Conservation (phyloP, 2,329 filamentous ascomycete genomes). For the Thelonectria rubi region DNA sequence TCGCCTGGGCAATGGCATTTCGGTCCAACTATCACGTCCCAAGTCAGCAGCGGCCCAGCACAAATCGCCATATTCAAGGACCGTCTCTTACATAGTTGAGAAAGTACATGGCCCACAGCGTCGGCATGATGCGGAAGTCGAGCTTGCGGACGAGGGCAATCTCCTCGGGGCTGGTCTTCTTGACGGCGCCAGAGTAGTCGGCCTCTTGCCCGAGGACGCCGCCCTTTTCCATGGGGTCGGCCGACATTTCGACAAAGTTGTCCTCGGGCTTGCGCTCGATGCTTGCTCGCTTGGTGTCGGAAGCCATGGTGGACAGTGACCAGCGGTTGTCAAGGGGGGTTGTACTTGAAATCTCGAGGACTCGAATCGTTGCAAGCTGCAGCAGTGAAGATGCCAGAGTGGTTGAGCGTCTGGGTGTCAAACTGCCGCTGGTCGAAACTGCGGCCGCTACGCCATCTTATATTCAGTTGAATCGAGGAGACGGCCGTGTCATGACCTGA, state of each 20-base stretch:
- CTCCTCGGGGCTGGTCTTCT: slow-evolving; percentile 46
- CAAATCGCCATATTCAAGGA: accelerated
- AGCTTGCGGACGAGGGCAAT: slow-evolving; percentile 50
- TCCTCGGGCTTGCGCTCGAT: slow-evolving; percentile 41
- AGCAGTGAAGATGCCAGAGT: too few species aligned
- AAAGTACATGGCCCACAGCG: slow-evolving; percentile 51
- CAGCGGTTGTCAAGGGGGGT: not conserved
- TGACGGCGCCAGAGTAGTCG: slow-evolving; percentile 48
- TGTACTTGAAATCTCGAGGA: not conserved
- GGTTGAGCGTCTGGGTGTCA: not conserved
- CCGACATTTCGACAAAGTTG: slow-evolving; percentile 37
- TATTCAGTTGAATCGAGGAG: not conserved
- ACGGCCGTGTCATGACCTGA: slow-evolving; percentile 10
- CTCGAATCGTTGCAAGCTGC: too few species aligned
- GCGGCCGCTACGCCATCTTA: slow-evolving; percentile 11
- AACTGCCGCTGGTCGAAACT: not conserved
- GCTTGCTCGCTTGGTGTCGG: slow-evolving; percentile 29
- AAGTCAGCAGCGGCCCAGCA: not conserved
- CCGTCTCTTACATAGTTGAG: slow-evolving; percentile 45
- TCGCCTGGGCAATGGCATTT: slow-evolving; percentile 66
- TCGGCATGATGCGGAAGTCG: slow-evolving; percentile 51
- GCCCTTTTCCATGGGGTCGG: slow-evolving; percentile 33
- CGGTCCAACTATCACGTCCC: slow-evolving; percentile 51
- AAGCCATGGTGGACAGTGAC: slow-evolving; percentile 24
- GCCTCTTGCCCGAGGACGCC: slow-evolving; percentile 37